phyloP scores from a whole-genome alignment of 495 filamentous ascomycete genomes.

The Trichocladium antarcticum region DNA sequence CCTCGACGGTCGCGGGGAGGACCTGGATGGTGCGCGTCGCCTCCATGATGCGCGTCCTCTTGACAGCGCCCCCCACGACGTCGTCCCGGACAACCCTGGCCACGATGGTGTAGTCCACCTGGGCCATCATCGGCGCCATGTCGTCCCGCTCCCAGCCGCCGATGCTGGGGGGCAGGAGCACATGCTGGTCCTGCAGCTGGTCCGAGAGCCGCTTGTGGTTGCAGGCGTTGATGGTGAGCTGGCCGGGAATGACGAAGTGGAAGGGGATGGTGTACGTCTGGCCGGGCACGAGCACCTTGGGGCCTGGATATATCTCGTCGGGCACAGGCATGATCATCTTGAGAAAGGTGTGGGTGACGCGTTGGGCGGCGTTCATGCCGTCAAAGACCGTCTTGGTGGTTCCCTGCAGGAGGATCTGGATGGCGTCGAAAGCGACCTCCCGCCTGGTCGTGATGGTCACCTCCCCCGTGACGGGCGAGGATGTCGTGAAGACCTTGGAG shows the following conservation, averaged over 20 bases:
- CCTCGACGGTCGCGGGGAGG: slow-evolving; percentile 62
- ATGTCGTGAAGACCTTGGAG: slow-evolving; percentile 41
- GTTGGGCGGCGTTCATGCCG: slow-evolving; percentile 31
- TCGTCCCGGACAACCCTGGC: slow-evolving; percentile 40
- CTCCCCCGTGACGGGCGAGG: slow-evolving; percentile 35
- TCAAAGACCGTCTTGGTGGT: slow-evolving; percentile 35
- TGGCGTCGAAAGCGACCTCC: slow-evolving; percentile 64
- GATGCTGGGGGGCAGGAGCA: slow-evolving; percentile 68
- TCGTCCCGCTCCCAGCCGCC: slow-evolving; percentile 71
- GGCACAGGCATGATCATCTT: slow-evolving; percentile 72
- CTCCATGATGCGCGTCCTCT: slow-evolving; percentile 33
- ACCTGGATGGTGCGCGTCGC: slow-evolving; percentile 55
- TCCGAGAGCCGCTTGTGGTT: slow-evolving; percentile 37
- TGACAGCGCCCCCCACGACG: slow-evolving; percentile 5
- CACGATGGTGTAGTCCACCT: slow-evolving; percentile 62
- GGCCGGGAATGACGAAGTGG: slow-evolving; percentile 72
- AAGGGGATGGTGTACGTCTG: slow-evolving; percentile 67
- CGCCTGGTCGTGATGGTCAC: slow-evolving; percentile 46
- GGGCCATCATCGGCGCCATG: slow-evolving; percentile 69
- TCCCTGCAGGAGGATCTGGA: slow-evolving; percentile 77
- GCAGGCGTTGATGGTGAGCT: slow-evolving; percentile 49
- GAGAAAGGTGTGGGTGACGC: slow-evolving; percentile 53
- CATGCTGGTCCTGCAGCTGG: slow-evolving; percentile 58
- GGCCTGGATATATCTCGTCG: slow-evolving; percentile 54
- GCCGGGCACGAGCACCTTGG: slow-evolving; percentile 56